Base-by-base conservation (phyloP, 2,329 filamentous ascomycete species). In the Lomentospora prolificans region DNA sequence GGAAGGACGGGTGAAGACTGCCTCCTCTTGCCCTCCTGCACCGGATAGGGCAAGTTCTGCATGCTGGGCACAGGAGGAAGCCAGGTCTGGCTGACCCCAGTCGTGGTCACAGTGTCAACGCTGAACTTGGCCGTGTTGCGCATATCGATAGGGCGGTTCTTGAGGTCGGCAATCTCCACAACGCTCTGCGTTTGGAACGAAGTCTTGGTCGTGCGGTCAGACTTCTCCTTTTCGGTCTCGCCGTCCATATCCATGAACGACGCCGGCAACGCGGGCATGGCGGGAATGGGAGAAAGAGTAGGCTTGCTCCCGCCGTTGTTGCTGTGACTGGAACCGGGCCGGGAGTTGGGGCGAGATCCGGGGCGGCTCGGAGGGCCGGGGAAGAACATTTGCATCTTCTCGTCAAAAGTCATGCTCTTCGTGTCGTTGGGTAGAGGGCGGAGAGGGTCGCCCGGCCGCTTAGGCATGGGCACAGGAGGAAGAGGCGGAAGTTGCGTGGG, bases 341-440 rank as follows among this genome's bases (percentile, higher is more conserved):
- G 19, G 4, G 41, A 31, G 28, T 44, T 50, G 4, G 44, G 53
- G 30, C 50, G 19, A 4, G 41, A 31, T 27, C 48, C 51, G 4
- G 44, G 53, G 30, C 50, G 50, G 31, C 56, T 61, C 2, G 72
- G 65, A 6, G 66, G 50, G 2, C 46, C 64, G 3, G 74, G 70
- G 59, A 79, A 80, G 24, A 82, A 65, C 4, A 80, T 64, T 1
- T 71, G 67, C 68, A 82, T 78, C 63, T 81, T 82, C 61, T 82
- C 79, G 53, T 81, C 70, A 58, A 80, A 75, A 0, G 77, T 80
- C 79, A 81, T 82, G 62, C 77, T 81, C 64, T 74, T 76, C 3
- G 77, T 80, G 58, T 78, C 67, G 57, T 80, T 81, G 2, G 77
- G 74, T 4, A 72, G 68, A 17, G 78, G 69, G 14, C 74, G 65